These are phyloP conservation scores for Zygotorulaspora danielsina DNA, from an alignment of 805 yeast genomes.

Conservation along the genomic window DNA sequence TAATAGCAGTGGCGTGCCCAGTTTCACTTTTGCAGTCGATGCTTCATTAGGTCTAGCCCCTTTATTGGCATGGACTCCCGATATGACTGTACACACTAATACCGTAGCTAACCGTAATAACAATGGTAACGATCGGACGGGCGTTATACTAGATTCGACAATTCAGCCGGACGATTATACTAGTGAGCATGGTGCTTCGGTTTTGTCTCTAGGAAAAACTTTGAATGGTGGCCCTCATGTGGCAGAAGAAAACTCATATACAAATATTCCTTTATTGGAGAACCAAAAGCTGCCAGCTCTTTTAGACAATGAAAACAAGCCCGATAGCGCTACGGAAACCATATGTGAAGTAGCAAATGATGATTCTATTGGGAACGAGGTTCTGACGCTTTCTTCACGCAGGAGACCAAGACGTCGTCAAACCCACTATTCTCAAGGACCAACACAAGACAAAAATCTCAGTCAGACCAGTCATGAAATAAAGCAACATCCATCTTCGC, in stretches of 20 bases:
- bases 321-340: neutral
- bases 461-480: neutral
- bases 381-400: constrained; percentile 9
- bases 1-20: constrained; percentile 15
- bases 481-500: neutral
- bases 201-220: neutral
- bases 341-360: constrained; percentile 1
- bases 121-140: constrained; percentile 9
- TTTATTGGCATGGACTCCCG: constrained; percentile 44
- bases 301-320: constrained; percentile 1
- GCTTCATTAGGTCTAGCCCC: constrained; percentile 76
- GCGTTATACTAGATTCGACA: constrained; percentile 13
- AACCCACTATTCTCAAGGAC: constrained; percentile 7
- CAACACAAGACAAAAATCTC: constrained; percentile 1
- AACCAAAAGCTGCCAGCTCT: constrained; percentile 1
- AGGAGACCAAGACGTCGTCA: constrained; percentile 13
- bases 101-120: constrained; percentile 7
- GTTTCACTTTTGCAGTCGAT: constrained; percentile 69
- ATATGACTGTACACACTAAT: constrained; percentile 5
- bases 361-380: constrained; percentile 1
- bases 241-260: constrained; percentile 1
- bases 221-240: neutral
- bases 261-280: neutral
- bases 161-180: constrained; percentile 2
- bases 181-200: neutral